phyloP scores from a whole-genome alignment of 1,284 basidiomycete genomes.

The Melampsora larici-populina region DNA sequence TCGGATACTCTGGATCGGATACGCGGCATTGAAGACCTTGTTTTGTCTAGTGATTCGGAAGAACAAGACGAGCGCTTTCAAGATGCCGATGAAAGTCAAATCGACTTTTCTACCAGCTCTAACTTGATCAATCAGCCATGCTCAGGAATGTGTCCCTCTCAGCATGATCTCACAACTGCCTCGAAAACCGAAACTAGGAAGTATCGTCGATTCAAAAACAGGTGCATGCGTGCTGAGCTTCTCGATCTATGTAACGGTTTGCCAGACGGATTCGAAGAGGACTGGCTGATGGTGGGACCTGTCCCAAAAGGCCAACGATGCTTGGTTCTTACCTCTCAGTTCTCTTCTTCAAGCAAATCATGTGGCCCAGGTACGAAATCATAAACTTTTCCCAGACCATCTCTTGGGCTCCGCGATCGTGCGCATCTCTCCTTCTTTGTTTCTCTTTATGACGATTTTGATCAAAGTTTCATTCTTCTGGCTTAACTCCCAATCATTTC shows the following conservation, averaged over 20 bases:
- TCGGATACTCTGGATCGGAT: constrained; percentile 25
- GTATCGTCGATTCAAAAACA: constrained; percentile 6
- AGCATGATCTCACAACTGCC: not conserved
- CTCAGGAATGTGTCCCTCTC: not conserved
- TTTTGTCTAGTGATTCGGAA: not conserved
- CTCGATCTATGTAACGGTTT: constrained; percentile 27
- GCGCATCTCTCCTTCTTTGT: not conserved
- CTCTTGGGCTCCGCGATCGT: not conserved
- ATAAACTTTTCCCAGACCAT: not conserved
- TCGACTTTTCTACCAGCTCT: not conserved
- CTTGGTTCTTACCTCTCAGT: constrained; percentile 8
- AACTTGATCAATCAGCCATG: not conserved
- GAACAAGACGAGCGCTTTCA: constrained; percentile 6
- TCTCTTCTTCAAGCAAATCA: not conserved
- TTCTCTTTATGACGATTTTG: not conserved
- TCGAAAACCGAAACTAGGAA: constrained; percentile 5
- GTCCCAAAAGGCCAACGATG: constrained; percentile 32
- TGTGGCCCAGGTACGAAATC: constrained; percentile 3
- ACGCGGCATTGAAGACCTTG: constrained; percentile 24
- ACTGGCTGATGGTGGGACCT: constrained; percentile 38
- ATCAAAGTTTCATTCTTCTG: not conserved
- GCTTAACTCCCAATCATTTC: not conserved
- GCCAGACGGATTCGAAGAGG: constrained; percentile 13
- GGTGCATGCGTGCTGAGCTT: constrained; percentile 33
- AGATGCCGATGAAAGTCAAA: constrained; percentile 19